A percentile compares a stretch with the other conserved stretches of the same genome.
Conservation (phyloP, 805 yeast genomes). For the Saccharomycopsis amapae region DNA sequence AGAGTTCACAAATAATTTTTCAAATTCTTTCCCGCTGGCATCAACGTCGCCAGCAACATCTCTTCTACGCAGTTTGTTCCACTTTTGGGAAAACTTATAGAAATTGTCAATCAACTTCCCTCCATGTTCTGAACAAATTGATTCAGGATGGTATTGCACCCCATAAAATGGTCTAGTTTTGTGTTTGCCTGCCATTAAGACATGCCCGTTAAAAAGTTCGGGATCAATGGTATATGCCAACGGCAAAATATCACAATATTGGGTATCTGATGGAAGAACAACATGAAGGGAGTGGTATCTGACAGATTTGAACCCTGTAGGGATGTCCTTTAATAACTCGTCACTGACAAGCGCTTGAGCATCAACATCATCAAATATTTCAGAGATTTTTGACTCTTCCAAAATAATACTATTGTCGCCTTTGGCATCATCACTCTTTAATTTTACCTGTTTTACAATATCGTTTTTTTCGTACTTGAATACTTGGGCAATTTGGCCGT, state of each 20-base stretch:
- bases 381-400: too few relatives aligned
- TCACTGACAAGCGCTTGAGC: too few relatives aligned
- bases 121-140: slow-evolving; percentile 76
- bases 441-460: too few relatives aligned
- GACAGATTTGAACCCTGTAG: slow-evolving; percentile 53
- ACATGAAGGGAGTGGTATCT: slow-evolving; percentile 83
- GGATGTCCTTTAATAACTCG: slow-evolving; percentile 36
- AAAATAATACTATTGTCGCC: too few relatives aligned
- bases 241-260: slow-evolving; percentile 40
- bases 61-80: background rate
- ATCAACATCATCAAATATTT: too few relatives aligned
- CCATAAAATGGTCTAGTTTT: slow-evolving; percentile 65
- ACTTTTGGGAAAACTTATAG: slow-evolving; percentile 31
- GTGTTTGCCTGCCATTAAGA: slow-evolving; percentile 80
- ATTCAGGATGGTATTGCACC: slow-evolving; percentile 97
- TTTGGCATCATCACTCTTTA: too few relatives aligned
- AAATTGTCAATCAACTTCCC: slow-evolving; percentile 53
- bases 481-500: slow-evolving; percentile 74
- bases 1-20: slow-evolving; percentile 5
- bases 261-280: slow-evolving; percentile 44
- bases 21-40: background rate
- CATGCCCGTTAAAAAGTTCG: slow-evolving; percentile 28
- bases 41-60: background rate
- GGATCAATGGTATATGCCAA: slow-evolving; percentile 48
- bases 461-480: slow-evolving; percentile 1